Evolutionary conservation across 2,329 filamentous ascomycete species (phyloP).

Genomic region (Xylaria digitata): DNA sequence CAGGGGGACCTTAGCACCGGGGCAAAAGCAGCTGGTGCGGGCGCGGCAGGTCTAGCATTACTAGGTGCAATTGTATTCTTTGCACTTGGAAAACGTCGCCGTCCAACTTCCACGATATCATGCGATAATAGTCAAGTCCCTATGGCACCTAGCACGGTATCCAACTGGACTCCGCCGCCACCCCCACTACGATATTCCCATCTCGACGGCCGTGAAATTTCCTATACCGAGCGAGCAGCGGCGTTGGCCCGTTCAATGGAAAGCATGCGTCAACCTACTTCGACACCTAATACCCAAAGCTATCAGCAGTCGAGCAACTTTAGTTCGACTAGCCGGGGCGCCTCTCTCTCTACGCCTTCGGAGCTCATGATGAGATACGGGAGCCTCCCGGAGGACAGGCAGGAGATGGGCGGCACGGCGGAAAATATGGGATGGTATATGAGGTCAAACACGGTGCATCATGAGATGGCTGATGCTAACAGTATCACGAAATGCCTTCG

Average conservation of each 20-base stretch:
- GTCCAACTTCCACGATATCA: background rate
- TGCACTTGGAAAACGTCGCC: slow-evolving; percentile 20
- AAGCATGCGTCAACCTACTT: slow-evolving; percentile 2
- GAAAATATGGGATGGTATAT: slow-evolving; percentile 19
- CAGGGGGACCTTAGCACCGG: slow-evolving; percentile 11
- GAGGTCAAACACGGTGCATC: background rate
- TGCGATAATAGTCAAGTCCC: slow-evolving; percentile 3
- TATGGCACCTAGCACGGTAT: background rate
- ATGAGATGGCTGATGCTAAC: background rate
- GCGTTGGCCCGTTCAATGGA: slow-evolving; percentile 25
- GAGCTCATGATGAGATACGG: slow-evolving; percentile 12
- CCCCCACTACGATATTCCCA: slow-evolving; percentile 20
- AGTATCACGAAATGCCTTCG: slow-evolving; percentile 15
- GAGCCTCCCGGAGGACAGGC: background rate
- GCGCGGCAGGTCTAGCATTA: slow-evolving; percentile 13
- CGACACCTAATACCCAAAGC: background rate
- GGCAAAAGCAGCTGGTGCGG: slow-evolving; percentile 20
- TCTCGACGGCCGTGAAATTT: slow-evolving; percentile 15
- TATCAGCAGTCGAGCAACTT: slow-evolving; percentile 9
- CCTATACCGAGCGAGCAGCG: slow-evolving; percentile 23
- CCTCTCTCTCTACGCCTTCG: slow-evolving; percentile 4
- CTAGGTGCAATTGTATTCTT: slow-evolving; percentile 16
- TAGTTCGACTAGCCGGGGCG: background rate
- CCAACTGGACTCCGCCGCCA: slow-evolving; percentile 11
- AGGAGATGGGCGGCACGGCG: slow-evolving; percentile 9